Percentiles rank a stretch among this genome's conserved stretches.
phyloP scores from a whole-genome alignment of 1,284 basidiomycete species.

The Porogramme epimiltina region DNA sequence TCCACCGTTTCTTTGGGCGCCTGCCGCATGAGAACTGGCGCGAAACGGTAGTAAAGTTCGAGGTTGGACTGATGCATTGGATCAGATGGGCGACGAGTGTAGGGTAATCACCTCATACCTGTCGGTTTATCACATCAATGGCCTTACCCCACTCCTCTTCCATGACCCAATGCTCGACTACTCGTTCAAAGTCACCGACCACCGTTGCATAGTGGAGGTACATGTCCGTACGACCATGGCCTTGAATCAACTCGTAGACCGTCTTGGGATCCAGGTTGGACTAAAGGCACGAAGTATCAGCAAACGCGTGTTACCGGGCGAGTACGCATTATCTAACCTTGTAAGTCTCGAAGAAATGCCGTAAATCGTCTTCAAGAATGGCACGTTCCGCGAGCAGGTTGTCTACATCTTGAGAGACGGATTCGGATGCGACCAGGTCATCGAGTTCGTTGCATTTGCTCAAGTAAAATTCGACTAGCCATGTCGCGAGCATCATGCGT shows the following conservation, averaged over 20 bases:
- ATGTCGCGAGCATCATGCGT: conserved; percentile 97
- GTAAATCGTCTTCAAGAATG: conserved; percentile 91
- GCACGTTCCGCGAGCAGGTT: conserved; percentile 81
- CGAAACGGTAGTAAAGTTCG: conserved; percentile 95
- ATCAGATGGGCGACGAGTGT: too few relatives aligned
- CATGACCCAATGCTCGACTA: conserved; percentile 91
- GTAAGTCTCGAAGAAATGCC: conserved; percentile 91
- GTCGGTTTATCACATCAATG: conserved; percentile 84
- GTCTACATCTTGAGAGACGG: conserved; percentile 83
- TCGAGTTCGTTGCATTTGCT: conserved; percentile 97
- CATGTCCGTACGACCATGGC: conserved; percentile 91
- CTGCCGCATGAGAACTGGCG: conserved; percentile 85
- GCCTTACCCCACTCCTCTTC: conserved; percentile 93
- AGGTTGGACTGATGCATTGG: conserved; percentile 55
- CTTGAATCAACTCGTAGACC: conserved; percentile 90
- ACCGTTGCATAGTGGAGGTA: conserved; percentile 88
- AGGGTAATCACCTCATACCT: conserved; percentile 48
- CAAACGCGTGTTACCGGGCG: conserved; percentile 4
- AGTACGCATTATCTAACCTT: conserved; percentile 51
- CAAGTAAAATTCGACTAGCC: conserved; percentile 97
- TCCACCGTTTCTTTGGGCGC: conserved; percentile 89
- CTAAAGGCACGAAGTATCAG: conserved; percentile 39
- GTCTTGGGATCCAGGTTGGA: conserved; percentile 83
- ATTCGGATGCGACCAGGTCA: conserved; percentile 85
- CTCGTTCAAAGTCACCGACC: conserved; percentile 81